Evolutionary conservation across 352 stramenopile species (phyloP).

Genomic region (Pythium sukuiense): DNA sequence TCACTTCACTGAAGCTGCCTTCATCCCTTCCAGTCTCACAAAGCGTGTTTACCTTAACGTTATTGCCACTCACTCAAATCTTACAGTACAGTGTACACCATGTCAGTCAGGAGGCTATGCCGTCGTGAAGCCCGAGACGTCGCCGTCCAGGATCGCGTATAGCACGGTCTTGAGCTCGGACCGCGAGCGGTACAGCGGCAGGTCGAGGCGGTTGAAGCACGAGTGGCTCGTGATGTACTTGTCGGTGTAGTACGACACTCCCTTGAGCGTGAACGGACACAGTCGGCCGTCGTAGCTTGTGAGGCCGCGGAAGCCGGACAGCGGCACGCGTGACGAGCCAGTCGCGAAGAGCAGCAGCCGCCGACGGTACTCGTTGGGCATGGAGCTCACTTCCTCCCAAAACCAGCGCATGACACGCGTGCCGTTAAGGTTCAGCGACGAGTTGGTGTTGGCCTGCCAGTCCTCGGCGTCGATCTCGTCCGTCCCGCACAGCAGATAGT

Average conservation of each 20-base stretch:
- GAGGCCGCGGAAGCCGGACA: slow-evolving; percentile 62
- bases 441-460: slow-evolving; percentile 88
- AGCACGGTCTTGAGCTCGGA: slow-evolving; percentile 44
- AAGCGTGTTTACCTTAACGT: too few relatives aligned
- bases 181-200: slow-evolving; percentile 83
- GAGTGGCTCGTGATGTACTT: slow-evolving; percentile 20
- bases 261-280: slow-evolving; percentile 70
- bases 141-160: slow-evolving; percentile 28
- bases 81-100: too few relatives aligned
- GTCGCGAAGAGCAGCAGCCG: slow-evolving; percentile 78
- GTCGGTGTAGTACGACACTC: slow-evolving; percentile 29
- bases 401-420: slow-evolving; percentile 83
- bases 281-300: slow-evolving; percentile 76
- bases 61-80: too few relatives aligned
- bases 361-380: slow-evolving; percentile 71
- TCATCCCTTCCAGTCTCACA: too few relatives aligned
- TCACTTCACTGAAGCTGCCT: too few relatives aligned
- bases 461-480: slow-evolving; percentile 95
- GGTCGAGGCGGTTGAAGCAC: slow-evolving; percentile 66
- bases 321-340: slow-evolving; percentile 66
- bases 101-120: slow-evolving; percentile 2
- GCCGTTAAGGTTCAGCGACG: slow-evolving; percentile 44
- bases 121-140: slow-evolving; percentile 30
- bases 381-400: slow-evolving; percentile 93
- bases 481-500: slow-evolving; percentile 95